Base-by-base conservation (phyloP, 169 alveolate genomes). In the Cryptosporidium felis region DNA sequence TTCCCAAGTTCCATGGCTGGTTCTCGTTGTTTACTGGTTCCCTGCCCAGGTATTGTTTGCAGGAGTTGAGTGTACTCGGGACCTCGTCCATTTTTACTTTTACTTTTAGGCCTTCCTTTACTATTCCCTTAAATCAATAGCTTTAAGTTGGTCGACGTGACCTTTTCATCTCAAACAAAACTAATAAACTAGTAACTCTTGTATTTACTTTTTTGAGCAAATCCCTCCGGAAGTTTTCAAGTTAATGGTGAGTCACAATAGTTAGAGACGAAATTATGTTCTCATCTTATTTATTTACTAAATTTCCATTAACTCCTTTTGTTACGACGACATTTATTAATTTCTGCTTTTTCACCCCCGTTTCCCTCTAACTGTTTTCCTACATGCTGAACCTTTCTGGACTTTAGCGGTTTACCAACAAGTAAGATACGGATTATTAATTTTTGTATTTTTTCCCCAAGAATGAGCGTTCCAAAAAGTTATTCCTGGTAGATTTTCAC, bases 241-340 rank as follows among this genome's bases (percentile, higher is more conserved):
- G n/a, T n/a, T n/a, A n/a, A n/a, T n/a, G n/a, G n/a, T n/a, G n/a
- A n/a, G n/a, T n/a, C n/a, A n/a, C n/a, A n/a, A n/a, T n/a, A n/a
- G n/a, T n/a, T n/a, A n/a, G n/a, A n/a, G n/a, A n/a, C n/a, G n/a
- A n/a, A n/a, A 18, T 18, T 60, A 36, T 60, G 21, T 28, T 38
- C 40, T 14, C 79, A 60, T 60, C 53, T 60, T 60, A 60, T 21
- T n/a, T 36, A 60, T 38, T 60, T 34, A 21, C 53, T 18, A 38
- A 36, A 60, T 36, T 36, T 60, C 8, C 47, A 60, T 10, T 60
- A 61, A 26, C 16, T 46, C 45, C 59, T 46, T 34, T 65, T 21
- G 45, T 28, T 65, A 65, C 61, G 58, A 62, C 80, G 81, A 65
- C 81, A 65, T 65, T 65, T 32, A 65, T 30, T 65, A 45, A 45